Base-by-base conservation (phyloP, 495 filamentous ascomycete genomes). In the Apiosordaria backusii region DNA sequence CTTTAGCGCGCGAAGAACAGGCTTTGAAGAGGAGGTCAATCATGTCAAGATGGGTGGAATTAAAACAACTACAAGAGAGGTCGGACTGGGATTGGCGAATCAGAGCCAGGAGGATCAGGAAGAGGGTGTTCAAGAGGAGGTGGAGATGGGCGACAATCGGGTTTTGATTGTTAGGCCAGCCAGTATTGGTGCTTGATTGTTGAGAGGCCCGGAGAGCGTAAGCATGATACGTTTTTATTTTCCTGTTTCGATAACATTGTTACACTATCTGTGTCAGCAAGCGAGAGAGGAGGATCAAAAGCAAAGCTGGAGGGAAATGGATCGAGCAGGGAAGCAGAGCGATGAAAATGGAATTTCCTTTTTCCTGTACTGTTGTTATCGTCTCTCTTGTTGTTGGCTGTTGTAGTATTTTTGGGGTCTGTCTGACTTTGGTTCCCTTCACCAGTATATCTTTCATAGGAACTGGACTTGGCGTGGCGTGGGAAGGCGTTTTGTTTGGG, bases 311-410 rank as follows among this genome's bases (percentile, higher is more conserved):
- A 29, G 27, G 27, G 7, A 29, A 29, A 29, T 29, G 27, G 3
- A 29, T 4, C 27, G 27, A 29, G 27, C 7, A 4, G 13, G 1
- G 35, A 18, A 1, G 35, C 2, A 13, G 10, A 45, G 35, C 5
- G 10, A 45, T 2, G 10, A 45, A 45, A 45, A 45, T 45, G 35
- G 35, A 45, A 18, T 45, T 45, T 45, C 35, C 35, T 45, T 45
- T 6, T 45, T 18, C 10, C 35, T 45, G 35, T 45, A 45, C 16
- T 45, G 35, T 45, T 45, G 35, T 13, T 45, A 15, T 45, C 16
- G 35, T 45, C 9, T 6, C 9, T 40, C 9, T 40, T 76, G 67
- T 72, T 35, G 6, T 19, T 25, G 40, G 15, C 19, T 18, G 3
- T 29, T 29, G 27, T n/a, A n/a, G n/a, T n/a, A n/a, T n/a, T n/a